Evolutionary conservation across 805 yeast species (phyloP), one percentile per base, ranked within the genome.

Genomic region (Saccharomycopsis guyanensis): DNA sequence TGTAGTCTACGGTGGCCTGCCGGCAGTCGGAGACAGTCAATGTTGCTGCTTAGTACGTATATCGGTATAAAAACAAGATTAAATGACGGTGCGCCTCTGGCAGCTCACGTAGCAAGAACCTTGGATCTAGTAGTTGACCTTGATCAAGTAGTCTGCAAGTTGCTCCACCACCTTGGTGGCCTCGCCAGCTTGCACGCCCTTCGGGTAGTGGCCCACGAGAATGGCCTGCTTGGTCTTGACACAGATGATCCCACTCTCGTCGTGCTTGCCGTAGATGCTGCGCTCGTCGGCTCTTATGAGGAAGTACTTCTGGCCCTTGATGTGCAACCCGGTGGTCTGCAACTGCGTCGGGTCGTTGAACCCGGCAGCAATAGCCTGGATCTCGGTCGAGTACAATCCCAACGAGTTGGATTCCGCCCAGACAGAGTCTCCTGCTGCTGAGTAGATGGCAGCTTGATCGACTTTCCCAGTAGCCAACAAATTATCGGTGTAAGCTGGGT

Each of bases 211-310:
- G n/a, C 93, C 96, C 57, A 93, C 69, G 60, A 93, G 68, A 47
- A 93, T 79, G 25, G 97, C 88, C 68, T 91, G 97, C 61, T 80
- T 86, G 46, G 97, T 88, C 73, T 95, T 85, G 40, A 91, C 97
- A 55, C 86, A 82, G 54, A 93, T 68, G 46, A 91, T 73, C 57
- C 98, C 98, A 57, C 82, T 85, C 51, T 82, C 88, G 42, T 84
- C 95, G 58, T 76, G 79, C 66, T 91, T 91, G 55, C 96, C 97
- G 64, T 93, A 91, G 57, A 93, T 85, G 50, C 95, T 83, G 67
- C 97, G 80, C 42, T 82, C 91, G 60, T 91, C 97, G 12, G 96
- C 95, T 58, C 80, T 80, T 57, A 93, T 74, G 55, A 87, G 69
- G 64, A 91, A 86, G 71, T 89, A 89, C 66, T 93, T 93, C 59